Evolutionary conservation across 192 early-diverging fungal genomes (phyloP), one percentile per base, ranked within the genome.

Genomic region (Coemansia sp.): DNA sequence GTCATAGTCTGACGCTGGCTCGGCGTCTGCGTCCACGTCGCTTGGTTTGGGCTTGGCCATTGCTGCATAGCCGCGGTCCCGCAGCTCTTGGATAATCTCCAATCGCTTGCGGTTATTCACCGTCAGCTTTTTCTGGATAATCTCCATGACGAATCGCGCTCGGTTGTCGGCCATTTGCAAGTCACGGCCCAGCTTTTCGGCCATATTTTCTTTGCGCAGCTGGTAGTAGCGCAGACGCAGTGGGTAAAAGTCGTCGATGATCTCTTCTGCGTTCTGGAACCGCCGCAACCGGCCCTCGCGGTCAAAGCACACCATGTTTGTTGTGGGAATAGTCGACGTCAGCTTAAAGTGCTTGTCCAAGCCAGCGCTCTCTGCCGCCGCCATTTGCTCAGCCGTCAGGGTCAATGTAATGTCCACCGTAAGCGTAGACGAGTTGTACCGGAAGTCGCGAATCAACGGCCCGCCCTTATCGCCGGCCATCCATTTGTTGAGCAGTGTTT

Each of bases 271-370:
- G 0, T 72, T 83, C 14, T 65, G 64, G 72, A 93, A 97, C 72
- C 90, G 92, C 55, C 85, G 83, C 55, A 99, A 85, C 7, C 91
- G 86, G 18, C 92, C 93, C 25, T 93, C 79, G 18, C 82, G 75
- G 82, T 99, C 92, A 70, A 97, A 97, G 74, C 93, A 96, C 4
- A 97, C 93, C 85, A 99, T 87, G 73, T 99, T 99, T 17, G 85
- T 85, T 0, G 92, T 96, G 4, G 87, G 67, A 38, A 99, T 82
- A 18, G 83, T 76, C 9, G 82, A 76, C 11, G 76, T 72, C 6
- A 95, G 70, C 75, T 93, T 95, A 69, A 99, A 93, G 34, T 77
- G 71, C 58, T 91, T 93, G 56, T 91, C 87, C 17, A 97, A 67
- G 1, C 93, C 97, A 49, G 93, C 87, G 12, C 74, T 61, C 63